phyloP scores from a whole-genome alignment of 495 filamentous ascomycete genomes.

The Penicillium lividum region DNA sequence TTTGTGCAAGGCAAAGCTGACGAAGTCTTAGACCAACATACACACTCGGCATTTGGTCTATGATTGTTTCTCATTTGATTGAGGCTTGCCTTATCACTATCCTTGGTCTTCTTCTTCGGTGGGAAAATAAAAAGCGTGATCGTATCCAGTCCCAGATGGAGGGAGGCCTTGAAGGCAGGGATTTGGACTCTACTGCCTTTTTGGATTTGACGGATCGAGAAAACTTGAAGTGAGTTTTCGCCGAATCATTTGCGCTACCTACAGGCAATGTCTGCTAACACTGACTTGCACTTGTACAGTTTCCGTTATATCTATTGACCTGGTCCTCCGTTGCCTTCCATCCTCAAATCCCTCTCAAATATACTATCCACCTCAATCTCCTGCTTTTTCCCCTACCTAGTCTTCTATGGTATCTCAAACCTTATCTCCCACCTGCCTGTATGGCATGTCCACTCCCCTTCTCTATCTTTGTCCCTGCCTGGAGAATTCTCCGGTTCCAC shows the following conservation, averaged over 20 bases:
- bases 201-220: slow-evolving; percentile 62
- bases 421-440: too few species aligned
- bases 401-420: too few species aligned
- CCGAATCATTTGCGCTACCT: not conserved
- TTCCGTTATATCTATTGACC: slow-evolving; percentile 19
- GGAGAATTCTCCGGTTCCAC: too few species aligned
- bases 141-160: slow-evolving; percentile 49
- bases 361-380: too few species aligned
- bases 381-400: too few species aligned
- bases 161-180: slow-evolving; percentile 49
- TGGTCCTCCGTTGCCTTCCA: too few species aligned
- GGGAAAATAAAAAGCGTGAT: slow-evolving; percentile 60
- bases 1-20: not conserved
- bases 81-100: slow-evolving; percentile 49
- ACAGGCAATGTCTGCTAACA: slow-evolving; percentile 6
- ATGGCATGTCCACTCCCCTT: too few species aligned
- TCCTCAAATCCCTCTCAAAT: too few species aligned
- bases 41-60: slow-evolving; percentile 60
- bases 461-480: too few species aligned
- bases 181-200: slow-evolving; percentile 58
- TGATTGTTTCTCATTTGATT: slow-evolving; percentile 61
- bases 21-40: slow-evolving; percentile 46
- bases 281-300: slow-evolving; percentile 6
- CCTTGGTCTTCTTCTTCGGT: slow-evolving; percentile 50
- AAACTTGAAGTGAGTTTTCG: slow-evolving; percentile 50